Evolutionary conservation across 2,329 filamentous ascomycete species (phyloP).

Genomic region (Mollisia scopiformis): DNA sequence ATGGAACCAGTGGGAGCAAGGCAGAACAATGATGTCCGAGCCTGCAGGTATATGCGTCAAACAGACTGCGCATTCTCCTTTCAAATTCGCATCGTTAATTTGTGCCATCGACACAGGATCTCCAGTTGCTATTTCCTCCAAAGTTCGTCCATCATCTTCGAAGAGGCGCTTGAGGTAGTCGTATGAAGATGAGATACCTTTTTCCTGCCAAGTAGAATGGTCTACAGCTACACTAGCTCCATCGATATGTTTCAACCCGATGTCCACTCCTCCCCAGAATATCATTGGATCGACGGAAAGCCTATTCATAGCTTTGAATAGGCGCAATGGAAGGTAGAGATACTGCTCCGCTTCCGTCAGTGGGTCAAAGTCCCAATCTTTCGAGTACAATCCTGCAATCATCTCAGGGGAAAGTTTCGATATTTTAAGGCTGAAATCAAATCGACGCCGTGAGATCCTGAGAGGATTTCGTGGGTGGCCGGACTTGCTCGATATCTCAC

Average conservation of each 20-base stretch:
- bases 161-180: not conserved
- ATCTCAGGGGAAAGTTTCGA: not conserved
- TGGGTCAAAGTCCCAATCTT: not conserved
- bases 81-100: conserved; percentile 33
- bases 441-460: not conserved
- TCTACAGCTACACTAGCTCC: not conserved
- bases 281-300: not conserved
- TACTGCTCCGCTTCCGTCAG: not conserved
- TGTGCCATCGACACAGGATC: not conserved
- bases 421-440: not conserved
- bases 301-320: not conserved
- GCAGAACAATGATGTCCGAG: conserved; percentile 75
- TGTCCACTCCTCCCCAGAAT: not conserved
- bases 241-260: not conserved
- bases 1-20: conserved; percentile 95
- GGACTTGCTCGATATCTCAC: not conserved
- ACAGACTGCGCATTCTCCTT: conserved; percentile 85
- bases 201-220: not conserved
- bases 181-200: not conserved
- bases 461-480: not conserved
- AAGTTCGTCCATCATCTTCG: not conserved
- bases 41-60: conserved; percentile 80
- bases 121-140: not conserved
- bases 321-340: conserved; percentile 3
- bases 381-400: not conserved